These are phyloP conservation scores for Blastobotrys aristatus DNA, from an alignment of 1,139 yeast genomes.

Conservation along the genomic window DNA sequence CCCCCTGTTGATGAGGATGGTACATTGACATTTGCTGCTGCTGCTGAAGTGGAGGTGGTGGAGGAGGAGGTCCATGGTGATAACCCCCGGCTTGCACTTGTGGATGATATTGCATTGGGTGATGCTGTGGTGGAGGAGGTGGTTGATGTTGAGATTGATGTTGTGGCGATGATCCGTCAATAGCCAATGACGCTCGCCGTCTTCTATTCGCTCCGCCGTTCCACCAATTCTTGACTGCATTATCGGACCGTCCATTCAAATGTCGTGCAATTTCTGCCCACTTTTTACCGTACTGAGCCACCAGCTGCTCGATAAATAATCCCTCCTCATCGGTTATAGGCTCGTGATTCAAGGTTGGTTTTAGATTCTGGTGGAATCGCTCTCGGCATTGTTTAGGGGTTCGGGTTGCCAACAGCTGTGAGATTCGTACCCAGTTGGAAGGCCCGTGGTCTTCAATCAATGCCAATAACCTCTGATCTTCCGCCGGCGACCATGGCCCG, in stretches of 20 bases:
- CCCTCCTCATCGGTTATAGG: slow-evolving; percentile 89
- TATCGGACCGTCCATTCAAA: slow-evolving; percentile 79
- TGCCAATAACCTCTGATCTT: slow-evolving; percentile 67
- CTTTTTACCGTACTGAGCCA: slow-evolving; percentile 73
- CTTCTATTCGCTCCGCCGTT: slow-evolving; percentile 85
- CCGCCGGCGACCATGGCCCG: slow-evolving; percentile 91
- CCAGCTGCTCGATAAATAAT: slow-evolving; percentile 69
- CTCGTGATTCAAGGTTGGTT: slow-evolving; percentile 73
- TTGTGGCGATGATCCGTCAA: slow-evolving; percentile 15
- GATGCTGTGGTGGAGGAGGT: slow-evolving; percentile 13
- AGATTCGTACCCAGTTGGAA: slow-evolving; percentile 83
- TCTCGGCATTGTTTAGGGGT: slow-evolving; percentile 93
- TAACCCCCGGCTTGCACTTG: not conserved
- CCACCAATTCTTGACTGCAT: slow-evolving; percentile 96
- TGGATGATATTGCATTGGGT: slow-evolving; percentile 10
- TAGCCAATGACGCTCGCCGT: slow-evolving; percentile 45
- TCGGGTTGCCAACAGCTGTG: slow-evolving; percentile 66
- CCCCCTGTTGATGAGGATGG: slow-evolving; percentile 13
- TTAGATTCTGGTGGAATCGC: slow-evolving; percentile 85
- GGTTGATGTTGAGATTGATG: slow-evolving; percentile 16
- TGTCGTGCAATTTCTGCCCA: slow-evolving; percentile 96
- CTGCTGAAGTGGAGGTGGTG: slow-evolving; percentile 8
- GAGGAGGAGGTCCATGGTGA: not conserved
- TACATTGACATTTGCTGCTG: slow-evolving; percentile 8
- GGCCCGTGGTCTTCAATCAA: slow-evolving; percentile 74